Base-by-base conservation (phyloP, 139 green algal species). In the Chlamydomonas schloesseri region DNA sequence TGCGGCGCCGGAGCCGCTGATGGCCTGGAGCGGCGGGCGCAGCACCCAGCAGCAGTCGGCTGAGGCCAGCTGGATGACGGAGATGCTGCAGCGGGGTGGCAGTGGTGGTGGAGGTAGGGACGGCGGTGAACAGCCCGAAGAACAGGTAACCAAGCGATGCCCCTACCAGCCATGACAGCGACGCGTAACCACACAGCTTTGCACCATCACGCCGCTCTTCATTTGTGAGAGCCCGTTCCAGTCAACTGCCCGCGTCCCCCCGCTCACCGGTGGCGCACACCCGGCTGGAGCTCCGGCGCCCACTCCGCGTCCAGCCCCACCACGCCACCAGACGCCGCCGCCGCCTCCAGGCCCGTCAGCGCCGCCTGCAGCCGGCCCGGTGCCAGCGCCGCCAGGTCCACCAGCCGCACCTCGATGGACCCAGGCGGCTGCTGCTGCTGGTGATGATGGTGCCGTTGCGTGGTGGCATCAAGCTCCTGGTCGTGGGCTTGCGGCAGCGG, bases 221-320 rank as follows among this genome's bases (percentile, higher is more conserved):
- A n/a, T n/a, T n/a, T n/a, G n/a, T n/a, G n/a, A n/a, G n/a, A n/a
- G n/a, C n/a, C n/a, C n/a, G n/a, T n/a, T n/a, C n/a, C n/a, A n/a
- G n/a, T n/a, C n/a, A n/a, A n/a, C n/a, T n/a, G n/a, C n/a, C n/a
- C n/a, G n/a, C n/a, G n/a, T n/a, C n/a, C n/a, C n/a, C 55, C 34
- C 34, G 2, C 75, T 69, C 57, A 89, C 77, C 57, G 58, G 77
- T 80, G 65, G 1, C 62, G 26, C 8, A 50, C 29, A 13, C 84
- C 57, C 5, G 84, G 46, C 29, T 17, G 24, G n/a, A 79, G 37
- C 82, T 88, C 83, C 24, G 83, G 73, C 53, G 78, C 28, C 83
- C 83, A 88, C 50, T 88, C 83, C 8, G 83, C 64, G 42, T 88
- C 83, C 64, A 88, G 62, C 14, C 83, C 83, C 15, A 88, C 1